Conservation (phyloP, 1,139 yeast species). For the Pneumocystis murina region DNA sequence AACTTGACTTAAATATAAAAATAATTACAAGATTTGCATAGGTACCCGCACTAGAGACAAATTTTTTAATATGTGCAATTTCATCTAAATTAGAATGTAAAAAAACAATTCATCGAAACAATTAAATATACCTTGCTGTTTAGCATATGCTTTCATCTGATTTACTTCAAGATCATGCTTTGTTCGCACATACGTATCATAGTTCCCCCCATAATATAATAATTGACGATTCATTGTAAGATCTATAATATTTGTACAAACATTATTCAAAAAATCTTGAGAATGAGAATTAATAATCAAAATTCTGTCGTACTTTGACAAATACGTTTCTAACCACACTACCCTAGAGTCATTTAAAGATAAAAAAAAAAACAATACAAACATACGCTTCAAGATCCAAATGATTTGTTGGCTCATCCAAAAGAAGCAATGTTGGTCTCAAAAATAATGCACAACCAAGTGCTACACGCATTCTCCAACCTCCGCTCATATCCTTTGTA, state of each 20-base stretch:
- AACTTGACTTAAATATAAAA: no score
- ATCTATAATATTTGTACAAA: conserved; percentile 93
- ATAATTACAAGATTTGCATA: conserved; percentile 70
- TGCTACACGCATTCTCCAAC: conserved; percentile 90
- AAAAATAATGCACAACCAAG: conserved; percentile 71
- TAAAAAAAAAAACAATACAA: conserved; percentile 25
- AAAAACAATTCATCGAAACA: neutral
- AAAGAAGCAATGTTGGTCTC: conserved; percentile 67
- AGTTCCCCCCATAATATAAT: conserved; percentile 87
- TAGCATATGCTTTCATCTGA: conserved; percentile 92
- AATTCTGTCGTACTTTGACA: conserved; percentile 84
- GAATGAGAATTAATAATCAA: conserved; percentile 94
- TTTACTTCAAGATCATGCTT: conserved; percentile 87
- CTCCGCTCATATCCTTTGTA: conserved; percentile 99
- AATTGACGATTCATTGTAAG: conserved; percentile 67
- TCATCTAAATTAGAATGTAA: conserved; percentile 52
- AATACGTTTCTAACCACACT: conserved; percentile 98
- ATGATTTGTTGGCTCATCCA: conserved; percentile 99
- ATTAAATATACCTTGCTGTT: conserved; percentile 15
- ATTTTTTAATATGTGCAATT: conserved; percentile 93
- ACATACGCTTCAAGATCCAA: conserved; percentile 87
- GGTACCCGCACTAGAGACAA: conserved; percentile 99
- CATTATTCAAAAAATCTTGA: conserved; percentile 98
- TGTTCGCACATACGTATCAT: conserved; percentile 90
- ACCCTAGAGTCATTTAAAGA: neutral